phyloP scores from a whole-genome alignment of 352 stramenopile species.

The Poterioochromonas sp. region DNA sequence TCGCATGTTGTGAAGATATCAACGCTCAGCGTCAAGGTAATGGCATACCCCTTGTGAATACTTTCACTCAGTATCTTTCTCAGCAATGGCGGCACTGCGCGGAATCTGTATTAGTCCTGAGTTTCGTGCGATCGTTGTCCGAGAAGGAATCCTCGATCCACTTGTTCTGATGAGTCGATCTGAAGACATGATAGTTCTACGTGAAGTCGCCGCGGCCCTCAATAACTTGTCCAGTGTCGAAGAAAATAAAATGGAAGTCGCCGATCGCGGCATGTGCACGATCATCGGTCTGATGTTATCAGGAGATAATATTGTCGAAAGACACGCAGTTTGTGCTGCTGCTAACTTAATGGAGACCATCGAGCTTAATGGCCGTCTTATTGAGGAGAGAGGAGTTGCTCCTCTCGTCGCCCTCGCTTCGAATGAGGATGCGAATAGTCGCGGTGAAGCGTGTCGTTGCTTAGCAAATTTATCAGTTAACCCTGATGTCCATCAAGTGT shows the following conservation, averaged over 20 bases:
- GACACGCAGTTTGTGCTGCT: slow-evolving; percentile 81
- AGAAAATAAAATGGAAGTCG: slow-evolving; percentile 75
- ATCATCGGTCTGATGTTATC: slow-evolving; percentile 86
- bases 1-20: slow-evolving; percentile 83
- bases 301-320: slow-evolving; percentile 75
- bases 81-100: slow-evolving; percentile 76
- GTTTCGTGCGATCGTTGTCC: slow-evolving; percentile 74
- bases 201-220: slow-evolving; percentile 77
- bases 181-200: slow-evolving; percentile 56
- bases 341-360: slow-evolving; percentile 87
- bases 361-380: slow-evolving; percentile 82
- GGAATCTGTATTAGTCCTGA: slow-evolving; percentile 78
- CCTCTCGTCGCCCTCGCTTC: slow-evolving; percentile 79
- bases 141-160: slow-evolving; percentile 86
- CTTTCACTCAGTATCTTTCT: too few relatives aligned
- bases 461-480: slow-evolving; percentile 89
- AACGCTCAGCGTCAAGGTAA: slow-evolving; percentile 81
- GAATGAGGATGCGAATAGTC: slow-evolving; percentile 74
- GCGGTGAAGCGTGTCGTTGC: slow-evolving; percentile 75
- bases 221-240: slow-evolving; percentile 84
- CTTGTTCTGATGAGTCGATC: slow-evolving; percentile 86
- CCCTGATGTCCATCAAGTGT: slow-evolving; percentile 70
- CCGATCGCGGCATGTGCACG: slow-evolving; percentile 72
- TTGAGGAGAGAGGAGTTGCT: slow-evolving; percentile 81
- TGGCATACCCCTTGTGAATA: too few relatives aligned